Percentiles rank a stretch among this genome's conserved stretches.
Conservation (phyloP, 1,284 basidiomycete genomes). For the Sporisorium iseilematis-ciliati region DNA sequence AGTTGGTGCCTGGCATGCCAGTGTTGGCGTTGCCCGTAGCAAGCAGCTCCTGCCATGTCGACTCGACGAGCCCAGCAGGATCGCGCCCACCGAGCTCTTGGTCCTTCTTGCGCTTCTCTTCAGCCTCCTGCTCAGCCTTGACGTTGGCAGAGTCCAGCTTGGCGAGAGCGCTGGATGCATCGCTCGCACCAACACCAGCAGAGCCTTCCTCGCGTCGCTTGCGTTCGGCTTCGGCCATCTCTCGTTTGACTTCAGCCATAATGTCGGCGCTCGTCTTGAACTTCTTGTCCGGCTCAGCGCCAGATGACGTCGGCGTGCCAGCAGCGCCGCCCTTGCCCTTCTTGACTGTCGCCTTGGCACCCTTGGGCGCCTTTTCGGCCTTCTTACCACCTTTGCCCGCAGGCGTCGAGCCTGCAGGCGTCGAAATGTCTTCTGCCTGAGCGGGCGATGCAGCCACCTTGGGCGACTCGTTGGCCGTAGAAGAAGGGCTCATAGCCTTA, state of each 20-base stretch:
- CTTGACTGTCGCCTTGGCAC: conserved; percentile 38
- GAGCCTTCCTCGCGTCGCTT: conserved; percentile 46
- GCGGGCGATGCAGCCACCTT: conserved; percentile 49
- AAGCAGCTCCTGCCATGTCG: conserved; percentile 57
- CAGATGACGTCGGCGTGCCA: conserved; percentile 47
- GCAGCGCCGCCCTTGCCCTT: conserved; percentile 47
- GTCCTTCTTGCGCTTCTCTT: conserved; percentile 46
- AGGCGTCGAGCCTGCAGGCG: conserved; percentile 52
- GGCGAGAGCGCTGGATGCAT: conserved; percentile 30
- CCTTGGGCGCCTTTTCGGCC: conserved; percentile 38
- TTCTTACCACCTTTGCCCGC: conserved; percentile 54
- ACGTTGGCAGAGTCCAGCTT: conserved; percentile 38
- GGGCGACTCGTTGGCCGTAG: conserved; percentile 49
- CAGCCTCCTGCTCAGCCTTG: conserved; percentile 51
- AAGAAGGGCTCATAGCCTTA: conserved; percentile 40
- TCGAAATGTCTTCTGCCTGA: conserved; percentile 45
- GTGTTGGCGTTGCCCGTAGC: conserved; percentile 30
- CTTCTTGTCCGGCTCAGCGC: conserved; percentile 50
- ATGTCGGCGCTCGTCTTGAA: conserved; percentile 64
- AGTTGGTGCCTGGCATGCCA: conserved; percentile 16
- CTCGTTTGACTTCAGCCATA: conserved; percentile 65
- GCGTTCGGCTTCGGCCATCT: conserved; percentile 59
- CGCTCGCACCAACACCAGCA: conserved; percentile 16
- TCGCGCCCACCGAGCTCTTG: conserved; percentile 44
- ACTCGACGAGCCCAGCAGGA: conserved; percentile 52